phyloP scores from a whole-genome alignment of 192 early-diverging fungal species.

The Geranomyces variabilis region DNA sequence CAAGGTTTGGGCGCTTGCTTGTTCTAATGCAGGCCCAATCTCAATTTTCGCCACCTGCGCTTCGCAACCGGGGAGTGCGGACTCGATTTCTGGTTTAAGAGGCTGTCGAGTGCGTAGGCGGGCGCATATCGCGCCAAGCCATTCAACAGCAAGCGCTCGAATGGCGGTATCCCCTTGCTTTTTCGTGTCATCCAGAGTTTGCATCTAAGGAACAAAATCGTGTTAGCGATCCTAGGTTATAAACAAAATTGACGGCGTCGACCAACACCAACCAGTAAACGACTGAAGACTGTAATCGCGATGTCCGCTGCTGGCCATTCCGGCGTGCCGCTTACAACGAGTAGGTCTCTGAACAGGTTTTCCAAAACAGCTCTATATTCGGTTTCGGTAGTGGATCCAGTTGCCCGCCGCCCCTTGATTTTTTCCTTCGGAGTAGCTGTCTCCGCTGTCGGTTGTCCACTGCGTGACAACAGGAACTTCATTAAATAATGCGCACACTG shows the following conservation, averaged over 20 bases:
- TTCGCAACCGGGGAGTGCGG: neutral
- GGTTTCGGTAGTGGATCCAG: conserved; percentile 42
- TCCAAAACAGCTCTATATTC: conserved; percentile 79
- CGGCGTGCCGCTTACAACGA: conserved; percentile 73
- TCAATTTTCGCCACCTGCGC: neutral
- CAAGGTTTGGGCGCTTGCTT: neutral
- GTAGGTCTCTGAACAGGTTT: conserved; percentile 70
- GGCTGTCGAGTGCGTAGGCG: conserved; percentile 3
- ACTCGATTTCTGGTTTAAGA: neutral
- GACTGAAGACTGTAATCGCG: conserved; percentile 66
- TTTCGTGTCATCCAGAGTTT: conserved; percentile 39
- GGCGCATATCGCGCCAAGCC: conserved; percentile 37
- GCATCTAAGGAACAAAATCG: conserved; percentile 35
- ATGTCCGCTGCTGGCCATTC: conserved; percentile 91
- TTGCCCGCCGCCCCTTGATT: neutral
- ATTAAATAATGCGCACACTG: conserved; percentile 62
- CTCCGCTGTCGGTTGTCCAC: conserved; percentile 28
- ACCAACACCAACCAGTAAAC: conserved; percentile 59
- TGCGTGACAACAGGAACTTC: conserved; percentile 64
- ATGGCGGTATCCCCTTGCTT: conserved; percentile 34
- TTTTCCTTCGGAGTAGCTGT: neutral
- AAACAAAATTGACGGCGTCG: neutral
- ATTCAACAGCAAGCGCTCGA: conserved; percentile 41
- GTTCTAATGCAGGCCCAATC: neutral
- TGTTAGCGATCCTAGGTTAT: too few relatives aligned